Base-by-base conservation (phyloP, 1,284 basidiomycete species). In the Ceratobasidium sp. region DNA sequence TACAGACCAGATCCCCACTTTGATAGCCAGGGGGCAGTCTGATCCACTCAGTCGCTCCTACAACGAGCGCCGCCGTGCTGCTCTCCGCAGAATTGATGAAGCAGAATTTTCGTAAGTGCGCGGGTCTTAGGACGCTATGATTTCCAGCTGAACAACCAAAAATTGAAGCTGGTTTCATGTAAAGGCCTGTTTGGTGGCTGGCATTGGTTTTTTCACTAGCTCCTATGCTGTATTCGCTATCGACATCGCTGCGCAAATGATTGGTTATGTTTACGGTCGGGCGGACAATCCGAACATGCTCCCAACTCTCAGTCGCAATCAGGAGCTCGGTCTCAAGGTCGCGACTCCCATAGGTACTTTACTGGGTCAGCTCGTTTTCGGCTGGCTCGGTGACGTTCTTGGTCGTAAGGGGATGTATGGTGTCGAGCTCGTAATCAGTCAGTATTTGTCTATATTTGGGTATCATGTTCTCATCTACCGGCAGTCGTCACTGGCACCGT, bases 131-230 rank as follows among this genome's bases (percentile, higher is more conserved):
- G n/a, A n/a, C n/a, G 28, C 49, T 66, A 28, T 42, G 39, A 55
- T 46, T 33, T 46, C 67, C 28, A 12, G 28, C 28, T 68, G 20
- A 42, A 9, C 7, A 46, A 18, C 51, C 33, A n/a, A n/a, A n/a
- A n/a, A n/a, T n/a, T 79, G 66, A 42, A 80, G 80, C 9, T 83
- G 81, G 80, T 88, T 88, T 81, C 94, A 95, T 82, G 88, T 91
- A 66, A 94, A 92, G 83, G 89, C 78, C 75, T 90, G 89, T 83
- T 80, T 92, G 67, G 92, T 95, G 4, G 93, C 94, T 1, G 93
- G 93, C 80, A 91, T 92, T 15, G 94, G 94, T 49, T 95, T 95
- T 87, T 95, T 94, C 86, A 94, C 94, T 56, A 94, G 75, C 73
- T 77, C 79, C 51, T 80, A 80, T 51, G 80, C 80, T 49, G 79